phyloP scores from a whole-genome alignment of 208 protist genomes.

The Leishmania guyanensis region DNA sequence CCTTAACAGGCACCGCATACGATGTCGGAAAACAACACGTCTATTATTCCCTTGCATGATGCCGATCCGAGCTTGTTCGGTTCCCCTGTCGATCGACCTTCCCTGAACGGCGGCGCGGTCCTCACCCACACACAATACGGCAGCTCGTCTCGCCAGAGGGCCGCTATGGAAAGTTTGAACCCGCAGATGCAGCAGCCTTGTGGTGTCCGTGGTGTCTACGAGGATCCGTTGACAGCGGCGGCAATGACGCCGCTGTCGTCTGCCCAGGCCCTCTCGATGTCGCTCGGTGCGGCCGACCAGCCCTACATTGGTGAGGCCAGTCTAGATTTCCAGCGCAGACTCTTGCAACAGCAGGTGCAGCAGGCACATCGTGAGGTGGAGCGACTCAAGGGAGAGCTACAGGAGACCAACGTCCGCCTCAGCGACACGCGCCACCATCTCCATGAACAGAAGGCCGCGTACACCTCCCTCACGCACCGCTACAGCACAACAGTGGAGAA shows the following conservation, averaged over 20 bases:
- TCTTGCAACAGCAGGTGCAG: conserved; percentile 69
- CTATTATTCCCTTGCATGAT: conserved; percentile 31
- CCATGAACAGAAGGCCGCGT: conserved; percentile 68
- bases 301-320: conserved; percentile 31
- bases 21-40: conserved; percentile 4
- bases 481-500: conserved; percentile 65
- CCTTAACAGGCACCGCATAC: neutral
- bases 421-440: conserved; percentile 40
- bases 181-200: neutral
- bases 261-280: neutral
- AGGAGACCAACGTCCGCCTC: conserved; percentile 41
- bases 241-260: neutral
- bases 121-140: neutral
- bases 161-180: neutral
- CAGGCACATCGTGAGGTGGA: conserved; percentile 53
- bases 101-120: neutral
- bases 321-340: conserved; percentile 58
- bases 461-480: conserved; percentile 62
- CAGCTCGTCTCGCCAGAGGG: conserved; percentile 4
- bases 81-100: neutral
- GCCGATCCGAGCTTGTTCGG: conserved; percentile 24
- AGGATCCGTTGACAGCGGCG: neutral
- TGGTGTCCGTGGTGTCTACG: neutral
- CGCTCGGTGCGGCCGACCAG: neutral
- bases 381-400: conserved; percentile 50